Evolutionary conservation across 768 basidiomycete species (phyloP), one percentile per base, ranked within the genome.

Genomic region (Lactarius pseudohatsudake): DNA sequence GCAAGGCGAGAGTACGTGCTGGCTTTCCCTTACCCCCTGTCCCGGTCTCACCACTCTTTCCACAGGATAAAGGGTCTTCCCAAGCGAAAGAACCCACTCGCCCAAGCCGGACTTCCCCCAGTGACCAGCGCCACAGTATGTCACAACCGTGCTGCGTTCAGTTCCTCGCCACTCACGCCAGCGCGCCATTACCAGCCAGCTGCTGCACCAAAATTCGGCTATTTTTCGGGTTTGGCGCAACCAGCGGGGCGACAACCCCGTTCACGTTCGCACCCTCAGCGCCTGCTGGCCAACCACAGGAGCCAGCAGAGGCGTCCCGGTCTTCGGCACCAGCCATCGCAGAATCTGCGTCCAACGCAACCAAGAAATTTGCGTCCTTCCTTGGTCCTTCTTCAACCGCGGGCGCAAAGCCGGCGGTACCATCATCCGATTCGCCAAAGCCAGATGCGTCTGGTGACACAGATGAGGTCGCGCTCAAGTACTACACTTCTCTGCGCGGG

Each of bases 401-500:
- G 2, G 61, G 55, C 8, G 38, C 53, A 36, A 64, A 67, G 41
- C 50, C 58, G 16, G 61, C 66, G 26, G 69, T 68, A 18, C 40
- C 64, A 41, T 57, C 64, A 34, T 50, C 60, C 62, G 57, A 66
- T 22, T 18, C 64, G 68, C 63, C 56, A 18, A 70, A 54, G 26
- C 3, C 56, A 22, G 60, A 58, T 32, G 56, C 70, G 32, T 70
- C 69, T 18, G 60, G 65, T 41, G 65, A 66, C 18, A 53, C 65
- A 0, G 69, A 71, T 15, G 70, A 70, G 15, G 61, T 72, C 30
- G 79, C 81, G 41, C 70, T 85, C 18, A 83, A 84, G 61, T 91
- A 87, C 73, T 91, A 85, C 77, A 84, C 78, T 47, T 83, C 85
- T 30, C 81, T 92, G n/a, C 86, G 91, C 41, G 90, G 90, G 16